These are phyloP conservation scores for Pestalotiopsis sp. DNA, from an alignment of 2,329 filamentous ascomycete species.

Conservation along the genomic window DNA sequence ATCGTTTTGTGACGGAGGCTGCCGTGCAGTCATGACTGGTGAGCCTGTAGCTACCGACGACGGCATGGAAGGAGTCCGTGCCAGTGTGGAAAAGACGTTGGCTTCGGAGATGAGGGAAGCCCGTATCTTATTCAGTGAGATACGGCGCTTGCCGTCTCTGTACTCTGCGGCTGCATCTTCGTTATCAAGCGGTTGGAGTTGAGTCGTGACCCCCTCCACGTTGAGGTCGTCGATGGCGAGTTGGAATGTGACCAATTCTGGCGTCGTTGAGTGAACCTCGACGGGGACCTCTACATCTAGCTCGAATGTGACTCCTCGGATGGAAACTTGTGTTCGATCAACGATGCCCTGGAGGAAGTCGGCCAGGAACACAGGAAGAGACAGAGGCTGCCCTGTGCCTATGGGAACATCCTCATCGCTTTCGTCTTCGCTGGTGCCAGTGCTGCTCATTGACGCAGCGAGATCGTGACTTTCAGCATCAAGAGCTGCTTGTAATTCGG, in stretches of 20 bases:
- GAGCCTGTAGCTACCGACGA: slow-evolving; percentile 58
- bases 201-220: slow-evolving; percentile 66
- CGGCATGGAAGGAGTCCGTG: slow-evolving; percentile 58
- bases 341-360: slow-evolving; percentile 74
- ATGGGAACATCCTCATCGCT: slow-evolving; percentile 62
- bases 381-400: slow-evolving; percentile 72
- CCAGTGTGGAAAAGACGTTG: slow-evolving; percentile 63
- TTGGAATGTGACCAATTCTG: slow-evolving; percentile 64
- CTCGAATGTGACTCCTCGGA: slow-evolving; percentile 67
- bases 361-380: slow-evolving; percentile 70
- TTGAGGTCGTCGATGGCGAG: slow-evolving; percentile 66
- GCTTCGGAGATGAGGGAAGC: slow-evolving; percentile 70
- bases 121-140: slow-evolving; percentile 65
- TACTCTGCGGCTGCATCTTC: slow-evolving; percentile 40
- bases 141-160: slow-evolving; percentile 67
- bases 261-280: slow-evolving; percentile 46
- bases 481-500: slow-evolving; percentile 70
- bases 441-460: slow-evolving; percentile 53
- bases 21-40: slow-evolving; percentile 34
- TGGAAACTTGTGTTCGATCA: slow-evolving; percentile 69
- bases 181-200: slow-evolving; percentile 25
- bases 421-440: slow-evolving; percentile 61
- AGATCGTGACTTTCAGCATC: slow-evolving; percentile 64
- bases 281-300: slow-evolving; percentile 63
- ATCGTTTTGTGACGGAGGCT: slow-evolving; percentile 25